These are phyloP conservation scores for Truncatella angustata DNA, from an alignment of 2,329 filamentous ascomycete genomes.

Conservation along the genomic window DNA sequence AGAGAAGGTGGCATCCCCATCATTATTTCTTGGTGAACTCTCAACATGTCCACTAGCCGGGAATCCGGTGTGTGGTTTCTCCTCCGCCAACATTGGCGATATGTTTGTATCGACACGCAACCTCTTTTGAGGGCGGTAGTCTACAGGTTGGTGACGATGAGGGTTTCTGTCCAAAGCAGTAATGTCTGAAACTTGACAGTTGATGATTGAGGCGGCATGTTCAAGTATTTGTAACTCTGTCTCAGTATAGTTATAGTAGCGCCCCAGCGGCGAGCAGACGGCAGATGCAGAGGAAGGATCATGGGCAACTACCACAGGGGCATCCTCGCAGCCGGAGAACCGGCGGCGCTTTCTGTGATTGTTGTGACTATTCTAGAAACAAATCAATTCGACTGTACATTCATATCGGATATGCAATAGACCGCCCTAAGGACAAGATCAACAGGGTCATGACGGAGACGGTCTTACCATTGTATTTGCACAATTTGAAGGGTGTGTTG, in stretches of 20 bases:
- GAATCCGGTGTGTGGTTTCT: conserved; percentile 19
- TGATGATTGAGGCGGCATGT: conserved; percentile 32
- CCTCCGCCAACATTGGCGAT: conserved; percentile 21
- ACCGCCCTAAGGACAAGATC: conserved; percentile 23
- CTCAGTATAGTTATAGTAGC: conserved; percentile 24
- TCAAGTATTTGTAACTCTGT: conserved; percentile 32
- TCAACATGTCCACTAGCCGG: background rate
- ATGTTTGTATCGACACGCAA: conserved; percentile 25
- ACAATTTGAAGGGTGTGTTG: conserved; percentile 31
- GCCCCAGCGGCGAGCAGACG: conserved; percentile 17
- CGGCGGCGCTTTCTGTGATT: conserved; percentile 43
- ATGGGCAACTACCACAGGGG: conserved; percentile 34
- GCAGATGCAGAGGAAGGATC: conserved; percentile 24
- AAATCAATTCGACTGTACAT: conserved; percentile 31
- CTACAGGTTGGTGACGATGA: conserved; percentile 21
- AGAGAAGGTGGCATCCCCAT: background rate
- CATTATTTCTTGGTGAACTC: background rate
- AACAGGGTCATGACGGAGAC: conserved; percentile 22
- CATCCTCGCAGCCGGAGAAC: conserved; percentile 37
- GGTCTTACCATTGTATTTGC: conserved; percentile 33
- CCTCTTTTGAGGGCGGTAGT: conserved; percentile 23
- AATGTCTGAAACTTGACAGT: conserved; percentile 26
- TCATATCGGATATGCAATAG: conserved; percentile 29
- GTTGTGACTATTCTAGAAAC: conserved; percentile 33
- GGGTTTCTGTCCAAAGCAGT: conserved; percentile 29